Percentiles rank a stretch among this genome's conserved stretches.
Conservation (phyloP, 2,329 filamentous ascomycete species). For the Basipetospora chlamydospora region DNA sequence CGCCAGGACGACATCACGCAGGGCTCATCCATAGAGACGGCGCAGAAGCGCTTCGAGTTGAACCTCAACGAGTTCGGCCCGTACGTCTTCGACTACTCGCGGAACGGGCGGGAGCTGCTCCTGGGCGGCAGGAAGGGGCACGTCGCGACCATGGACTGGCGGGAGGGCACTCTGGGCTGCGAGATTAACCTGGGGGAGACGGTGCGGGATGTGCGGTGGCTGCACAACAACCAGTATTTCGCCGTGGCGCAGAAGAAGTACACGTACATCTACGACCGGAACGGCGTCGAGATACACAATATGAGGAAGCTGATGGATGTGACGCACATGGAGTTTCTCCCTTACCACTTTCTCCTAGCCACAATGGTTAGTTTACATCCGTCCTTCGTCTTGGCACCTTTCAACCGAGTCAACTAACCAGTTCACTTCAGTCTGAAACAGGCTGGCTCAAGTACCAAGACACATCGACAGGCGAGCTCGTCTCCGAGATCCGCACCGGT, state of each 20-base stretch:
- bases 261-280: constrained; percentile 88
- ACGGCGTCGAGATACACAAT: constrained; percentile 85
- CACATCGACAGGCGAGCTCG: constrained; percentile 79
- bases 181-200: constrained; percentile 88
- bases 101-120: constrained; percentile 75
- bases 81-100: constrained; percentile 77
- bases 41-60: constrained; percentile 85
- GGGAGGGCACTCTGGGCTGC: constrained; percentile 77
- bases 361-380: constrained; percentile 49
- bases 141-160: constrained; percentile 93
- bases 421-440: constrained; percentile 47
- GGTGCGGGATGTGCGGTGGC: constrained; percentile 74
- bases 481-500: constrained; percentile 73
- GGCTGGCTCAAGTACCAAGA: constrained; percentile 91
- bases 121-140: constrained; percentile 86
- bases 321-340: constrained; percentile 85
- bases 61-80: constrained; percentile 72
- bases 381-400: neutral
- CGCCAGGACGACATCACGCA: constrained; percentile 72
- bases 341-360: constrained; percentile 87
- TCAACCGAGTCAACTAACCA: too few species aligned
- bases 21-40: constrained; percentile 65
- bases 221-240: constrained; percentile 91
- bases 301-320: constrained; percentile 83
- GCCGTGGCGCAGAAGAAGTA: constrained; percentile 93